Conservation (phyloP, 805 yeast species). For the Isabelozyma heimii region DNA sequence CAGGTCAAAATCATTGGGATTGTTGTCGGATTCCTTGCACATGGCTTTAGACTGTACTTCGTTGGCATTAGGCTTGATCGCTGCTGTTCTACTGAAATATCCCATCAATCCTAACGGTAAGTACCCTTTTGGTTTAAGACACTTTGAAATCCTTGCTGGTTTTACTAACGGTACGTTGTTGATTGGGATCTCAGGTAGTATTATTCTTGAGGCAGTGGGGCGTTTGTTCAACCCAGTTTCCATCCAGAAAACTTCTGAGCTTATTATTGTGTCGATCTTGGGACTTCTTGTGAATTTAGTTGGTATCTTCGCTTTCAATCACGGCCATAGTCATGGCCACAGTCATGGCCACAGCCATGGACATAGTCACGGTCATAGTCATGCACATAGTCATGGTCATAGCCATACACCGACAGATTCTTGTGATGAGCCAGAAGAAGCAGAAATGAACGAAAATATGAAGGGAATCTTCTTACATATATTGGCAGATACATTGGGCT, state of each 20-base stretch:
- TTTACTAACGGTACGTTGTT: constrained; percentile 90
- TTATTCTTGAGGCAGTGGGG: constrained; percentile 81
- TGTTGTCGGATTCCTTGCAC: constrained; percentile 89
- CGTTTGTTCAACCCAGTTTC: constrained; percentile 76
- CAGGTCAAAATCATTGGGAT: constrained; percentile 86
- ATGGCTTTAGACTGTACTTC: constrained; percentile 96
- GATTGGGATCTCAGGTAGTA: constrained; percentile 85
- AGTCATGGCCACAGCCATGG: constrained; percentile 41
- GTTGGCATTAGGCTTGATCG: constrained; percentile 81
- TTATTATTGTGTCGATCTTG: constrained; percentile 76
- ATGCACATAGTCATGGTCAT: constrained; percentile 26
- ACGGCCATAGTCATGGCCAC: constrained; percentile 60
- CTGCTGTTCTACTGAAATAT: constrained; percentile 55
- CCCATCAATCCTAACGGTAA: constrained; percentile 52
- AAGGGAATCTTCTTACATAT: constrained; percentile 92
- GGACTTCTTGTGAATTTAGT: constrained; percentile 88
- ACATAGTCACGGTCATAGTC: constrained; percentile 29
- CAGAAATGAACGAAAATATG: constrained; percentile 63
- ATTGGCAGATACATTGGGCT: constrained; percentile 93
- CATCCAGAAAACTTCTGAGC: constrained; percentile 76
- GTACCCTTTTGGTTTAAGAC: constrained; percentile 81
- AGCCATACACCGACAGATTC: constrained; percentile 23
- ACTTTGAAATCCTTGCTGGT: constrained; percentile 90
- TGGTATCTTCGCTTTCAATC: constrained; percentile 93
- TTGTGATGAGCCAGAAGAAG: constrained; percentile 4